Percentiles rank a stretch among this genome's conserved stretches.
These are phyloP conservation scores for Apiospora koreana DNA, from an alignment of 2,329 filamentous ascomycete species.

Conservation along the genomic window DNA sequence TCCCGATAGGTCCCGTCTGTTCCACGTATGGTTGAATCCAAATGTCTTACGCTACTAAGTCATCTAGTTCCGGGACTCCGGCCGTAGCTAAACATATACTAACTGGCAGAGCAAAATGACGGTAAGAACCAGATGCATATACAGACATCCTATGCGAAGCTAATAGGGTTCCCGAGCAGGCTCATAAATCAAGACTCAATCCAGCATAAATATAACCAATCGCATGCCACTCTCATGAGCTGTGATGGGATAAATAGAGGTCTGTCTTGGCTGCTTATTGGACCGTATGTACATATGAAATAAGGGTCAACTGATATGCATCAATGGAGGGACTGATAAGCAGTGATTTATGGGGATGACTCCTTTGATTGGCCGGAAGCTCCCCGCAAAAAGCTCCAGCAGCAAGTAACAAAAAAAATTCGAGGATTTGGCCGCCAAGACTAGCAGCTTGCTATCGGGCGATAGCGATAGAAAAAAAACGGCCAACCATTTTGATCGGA, in stretches of 20 bases:
- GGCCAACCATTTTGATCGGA: neutral
- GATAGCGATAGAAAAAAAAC: slow-evolving; percentile 2
- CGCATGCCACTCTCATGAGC: neutral
- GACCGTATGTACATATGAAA: neutral
- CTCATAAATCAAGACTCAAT: neutral
- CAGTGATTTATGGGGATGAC: neutral
- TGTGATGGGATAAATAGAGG: neutral
- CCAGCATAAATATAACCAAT: neutral
- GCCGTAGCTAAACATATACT: neutral
- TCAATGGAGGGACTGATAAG: slow-evolving; percentile 8
- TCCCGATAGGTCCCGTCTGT: too few species aligned
- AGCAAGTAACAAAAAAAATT: slow-evolving; percentile 7
- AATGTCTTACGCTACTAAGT: neutral
- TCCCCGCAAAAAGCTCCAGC: slow-evolving; percentile 6
- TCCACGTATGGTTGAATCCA: too few species aligned
- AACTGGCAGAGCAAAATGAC: too few species aligned
- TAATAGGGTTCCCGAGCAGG: neutral
- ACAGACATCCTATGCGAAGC: neutral
- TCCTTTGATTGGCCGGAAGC: neutral
- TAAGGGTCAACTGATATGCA: neutral
- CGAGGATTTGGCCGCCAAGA: slow-evolving; percentile 3
- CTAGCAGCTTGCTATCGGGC: slow-evolving; percentile 6
- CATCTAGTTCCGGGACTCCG: neutral
- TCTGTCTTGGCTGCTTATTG: neutral
- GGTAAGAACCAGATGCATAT: neutral